Conservation (phyloP, 306 rosid species). For the Senna siamea region DNA sequence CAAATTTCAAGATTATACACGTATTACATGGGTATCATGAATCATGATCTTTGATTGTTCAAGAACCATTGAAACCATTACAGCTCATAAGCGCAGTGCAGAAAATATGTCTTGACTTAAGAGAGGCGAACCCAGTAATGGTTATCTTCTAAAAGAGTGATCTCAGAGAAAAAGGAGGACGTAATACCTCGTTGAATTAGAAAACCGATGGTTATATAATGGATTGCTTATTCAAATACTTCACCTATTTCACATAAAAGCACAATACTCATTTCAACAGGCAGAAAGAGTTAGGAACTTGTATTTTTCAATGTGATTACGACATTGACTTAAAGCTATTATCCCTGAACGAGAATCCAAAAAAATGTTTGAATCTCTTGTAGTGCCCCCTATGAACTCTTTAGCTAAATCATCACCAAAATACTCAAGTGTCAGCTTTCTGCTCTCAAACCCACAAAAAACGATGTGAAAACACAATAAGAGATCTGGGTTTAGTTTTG, state of each 20-base stretch:
- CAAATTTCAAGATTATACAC: slow-evolving; percentile 7
- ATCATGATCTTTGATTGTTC: neutral
- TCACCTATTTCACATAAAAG: slow-evolving; percentile 26
- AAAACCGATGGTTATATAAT: neutral
- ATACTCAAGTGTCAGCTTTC: neutral
- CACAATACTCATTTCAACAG: slow-evolving; percentile 37
- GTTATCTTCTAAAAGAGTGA: neutral
- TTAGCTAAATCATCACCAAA: neutral
- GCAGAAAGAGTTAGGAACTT: neutral
- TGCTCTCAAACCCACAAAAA: neutral
- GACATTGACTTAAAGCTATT: neutral
- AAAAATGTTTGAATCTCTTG: neutral
- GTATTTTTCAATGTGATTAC: neutral
- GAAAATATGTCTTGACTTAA: slow-evolving; percentile 31
- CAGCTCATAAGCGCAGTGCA: slow-evolving; percentile 4
- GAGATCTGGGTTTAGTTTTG: slow-evolving; percentile 23
- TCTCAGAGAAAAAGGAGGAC: slow-evolving; percentile 14
- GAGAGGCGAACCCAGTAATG: neutral
- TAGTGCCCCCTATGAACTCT: neutral
- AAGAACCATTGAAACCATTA: slow-evolving; percentile 12
- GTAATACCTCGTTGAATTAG: slow-evolving; percentile 14
- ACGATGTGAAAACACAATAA: slow-evolving; percentile 1
- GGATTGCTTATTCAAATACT: slow-evolving; percentile 2
- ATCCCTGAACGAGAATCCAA: neutral
- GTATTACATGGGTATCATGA: neutral